These are phyloP conservation scores for Citrus unshiu DNA, from an alignment of 345 rosid genomes.

Conservation along the genomic window DNA sequence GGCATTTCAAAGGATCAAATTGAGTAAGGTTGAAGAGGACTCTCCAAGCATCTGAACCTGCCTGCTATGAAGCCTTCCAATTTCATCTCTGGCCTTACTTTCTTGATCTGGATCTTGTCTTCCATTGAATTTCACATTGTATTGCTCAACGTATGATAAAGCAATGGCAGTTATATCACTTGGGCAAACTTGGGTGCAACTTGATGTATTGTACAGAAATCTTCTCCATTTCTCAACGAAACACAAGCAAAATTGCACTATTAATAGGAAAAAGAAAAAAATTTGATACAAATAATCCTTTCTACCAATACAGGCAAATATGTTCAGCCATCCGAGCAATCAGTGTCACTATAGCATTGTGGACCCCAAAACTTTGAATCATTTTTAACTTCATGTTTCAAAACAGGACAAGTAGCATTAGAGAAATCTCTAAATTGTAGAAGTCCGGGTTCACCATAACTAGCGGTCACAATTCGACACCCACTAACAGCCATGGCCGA, in stretches of 20 bases:
- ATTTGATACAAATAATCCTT: not conserved
- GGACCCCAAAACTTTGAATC: slow-evolving; percentile 53
- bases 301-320: not conserved
- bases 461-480: slow-evolving; percentile 32
- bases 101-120: not conserved
- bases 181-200: not conserved
- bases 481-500: slow-evolving; percentile 53
- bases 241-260: not conserved
- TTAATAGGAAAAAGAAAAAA: not conserved
- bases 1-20: slow-evolving; percentile 61
- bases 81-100: no score
- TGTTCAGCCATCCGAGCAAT: slow-evolving; percentile 12
- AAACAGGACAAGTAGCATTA: slow-evolving; percentile 30
- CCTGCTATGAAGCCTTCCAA: not conserved
- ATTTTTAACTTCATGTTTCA: slow-evolving; percentile 15
- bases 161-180: not conserved
- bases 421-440: slow-evolving; percentile 38
- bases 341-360: slow-evolving; percentile 19
- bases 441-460: slow-evolving; percentile 17
- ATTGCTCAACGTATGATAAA: not conserved
- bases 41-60: not conserved
- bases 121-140: not conserved
- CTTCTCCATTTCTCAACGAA: not conserved
- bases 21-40: not conserved
- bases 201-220: not conserved